Evolutionary conservation across 169 alveolate genomes (phyloP).

Genomic region (Plasmodium yoelii): DNA sequence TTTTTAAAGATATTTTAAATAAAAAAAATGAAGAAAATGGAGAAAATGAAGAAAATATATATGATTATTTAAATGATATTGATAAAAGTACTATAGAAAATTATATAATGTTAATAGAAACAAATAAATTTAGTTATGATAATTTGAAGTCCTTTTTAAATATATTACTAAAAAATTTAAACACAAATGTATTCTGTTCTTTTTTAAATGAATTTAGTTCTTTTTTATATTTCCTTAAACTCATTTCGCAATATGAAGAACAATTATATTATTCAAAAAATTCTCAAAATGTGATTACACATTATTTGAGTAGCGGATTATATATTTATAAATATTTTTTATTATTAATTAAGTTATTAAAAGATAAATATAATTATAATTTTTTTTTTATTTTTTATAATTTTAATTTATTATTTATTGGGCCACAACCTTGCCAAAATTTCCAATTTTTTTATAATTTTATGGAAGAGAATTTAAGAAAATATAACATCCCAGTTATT

Average conservation of each 20-base stretch:
- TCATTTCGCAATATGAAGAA: conserved; percentile 48
- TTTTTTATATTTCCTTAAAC: conserved; percentile 51
- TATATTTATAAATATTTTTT: conserved; percentile 26
- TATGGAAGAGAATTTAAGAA: conserved; percentile 1
- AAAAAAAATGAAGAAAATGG: not conserved
- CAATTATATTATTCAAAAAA: conserved; percentile 15
- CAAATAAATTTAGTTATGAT: conserved; percentile 6
- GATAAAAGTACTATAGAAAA: conserved; percentile 15
- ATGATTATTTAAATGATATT: conserved; percentile 37
- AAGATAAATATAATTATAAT: conserved; percentile 17
- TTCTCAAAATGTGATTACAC: conserved; percentile 7
- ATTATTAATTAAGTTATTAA: conserved; percentile 4
- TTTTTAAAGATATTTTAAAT: conserved; percentile 26
- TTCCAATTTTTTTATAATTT: conserved; percentile 38
- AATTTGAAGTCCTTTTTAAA: conserved; percentile 13
- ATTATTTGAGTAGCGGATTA: conserved; percentile 19
- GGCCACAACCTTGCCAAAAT: conserved; percentile 36
- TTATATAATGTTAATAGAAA: not conserved
- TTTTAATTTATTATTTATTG: conserved; percentile 25
- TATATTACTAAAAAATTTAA: conserved; percentile 24
- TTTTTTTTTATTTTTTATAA: conserved; percentile 33
- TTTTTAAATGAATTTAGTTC: conserved; percentile 42
- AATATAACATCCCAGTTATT: conserved; percentile 18
- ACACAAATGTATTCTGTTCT: conserved; percentile 15
- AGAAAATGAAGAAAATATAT: conserved; percentile 3